phyloP scores from a whole-genome alignment of 768 basidiomycete genomes.

The Tulasnella sp. region DNA sequence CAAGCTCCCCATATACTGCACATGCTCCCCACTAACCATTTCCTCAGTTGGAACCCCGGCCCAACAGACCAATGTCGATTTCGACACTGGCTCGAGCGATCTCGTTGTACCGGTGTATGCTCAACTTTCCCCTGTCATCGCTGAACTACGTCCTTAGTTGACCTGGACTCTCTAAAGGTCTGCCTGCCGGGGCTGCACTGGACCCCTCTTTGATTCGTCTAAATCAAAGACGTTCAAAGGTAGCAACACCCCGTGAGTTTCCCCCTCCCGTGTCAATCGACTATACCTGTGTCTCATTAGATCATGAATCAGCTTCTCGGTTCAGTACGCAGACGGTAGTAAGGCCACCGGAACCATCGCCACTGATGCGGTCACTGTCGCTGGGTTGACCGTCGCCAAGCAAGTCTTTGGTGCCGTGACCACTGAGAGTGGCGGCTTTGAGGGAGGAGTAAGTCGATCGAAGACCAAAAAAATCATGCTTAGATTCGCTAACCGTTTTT shows the following conservation, averaged over 20 bases:
- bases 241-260: neutral
- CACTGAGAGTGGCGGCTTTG: neutral
- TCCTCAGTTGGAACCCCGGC: conserved; percentile 1
- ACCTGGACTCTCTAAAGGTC: neutral
- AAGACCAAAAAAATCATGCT: neutral
- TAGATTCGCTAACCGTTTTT: too few species aligned
- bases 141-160: neutral
- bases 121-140: neutral
- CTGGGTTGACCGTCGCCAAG: conserved; percentile 14
- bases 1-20: neutral
- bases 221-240: conserved; percentile 15
- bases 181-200: neutral
- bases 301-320: neutral
- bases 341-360: conserved; percentile 7
- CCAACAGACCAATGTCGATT: neutral
- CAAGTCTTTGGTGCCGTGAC: conserved; percentile 18
- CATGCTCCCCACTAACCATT: neutral
- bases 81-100: conserved; percentile 13
- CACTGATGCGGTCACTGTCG: conserved; percentile 22
- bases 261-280: neutral
- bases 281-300: neutral
- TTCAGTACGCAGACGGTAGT: neutral
- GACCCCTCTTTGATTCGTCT: neutral
- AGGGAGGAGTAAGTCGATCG: neutral
- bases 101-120: neutral